These are phyloP conservation scores for Fusarium siculi DNA, from an alignment of 2,329 filamentous ascomycete species.

Conservation along the genomic window DNA sequence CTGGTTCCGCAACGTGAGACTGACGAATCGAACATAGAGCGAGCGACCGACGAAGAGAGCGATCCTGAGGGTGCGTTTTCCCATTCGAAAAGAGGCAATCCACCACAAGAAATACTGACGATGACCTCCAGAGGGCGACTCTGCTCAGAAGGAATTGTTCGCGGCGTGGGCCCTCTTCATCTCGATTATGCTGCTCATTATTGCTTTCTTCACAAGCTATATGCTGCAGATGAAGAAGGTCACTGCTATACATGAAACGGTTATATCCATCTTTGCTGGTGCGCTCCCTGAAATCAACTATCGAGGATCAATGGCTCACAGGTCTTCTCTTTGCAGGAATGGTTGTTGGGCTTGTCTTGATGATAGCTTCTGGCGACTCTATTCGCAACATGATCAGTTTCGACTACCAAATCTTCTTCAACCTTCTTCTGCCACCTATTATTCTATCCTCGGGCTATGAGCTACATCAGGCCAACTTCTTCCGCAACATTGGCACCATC, in stretches of 20 bases:
- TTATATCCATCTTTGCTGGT: conserved; percentile 98
- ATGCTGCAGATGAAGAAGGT: conserved; percentile 96
- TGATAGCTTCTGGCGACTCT: conserved; percentile 81
- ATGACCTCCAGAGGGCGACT: conserved; percentile 71
- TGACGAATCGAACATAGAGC: conserved; percentile 42
- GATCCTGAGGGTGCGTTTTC: conserved; percentile 49
- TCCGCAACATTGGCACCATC: conserved; percentile 96
- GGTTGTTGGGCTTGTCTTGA: conserved; percentile 90
- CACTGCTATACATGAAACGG: conserved; percentile 96
- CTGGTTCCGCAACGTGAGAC: conserved; percentile 11
- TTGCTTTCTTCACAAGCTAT: conserved; percentile 96
- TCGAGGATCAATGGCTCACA: conserved; percentile 38
- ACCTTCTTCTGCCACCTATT: conserved; percentile 96
- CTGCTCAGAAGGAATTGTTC: conserved; percentile 91
- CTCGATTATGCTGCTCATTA: conserved; percentile 91
- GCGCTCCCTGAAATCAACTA: neutral
- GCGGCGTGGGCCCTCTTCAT: conserved; percentile 98
- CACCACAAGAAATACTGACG: conserved; percentile 30
- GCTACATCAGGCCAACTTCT: conserved; percentile 98
- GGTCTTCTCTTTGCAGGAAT: conserved; percentile 71
- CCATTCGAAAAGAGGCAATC: neutral
- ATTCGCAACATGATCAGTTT: conserved; percentile 94
- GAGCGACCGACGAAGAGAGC: conserved; percentile 45
- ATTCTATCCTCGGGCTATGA: conserved; percentile 98
- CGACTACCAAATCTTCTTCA: conserved; percentile 99